Evolutionary conservation across 148 eudicot species (phyloP).

Genomic region (Mesembryanthemum crystallinum): DNA sequence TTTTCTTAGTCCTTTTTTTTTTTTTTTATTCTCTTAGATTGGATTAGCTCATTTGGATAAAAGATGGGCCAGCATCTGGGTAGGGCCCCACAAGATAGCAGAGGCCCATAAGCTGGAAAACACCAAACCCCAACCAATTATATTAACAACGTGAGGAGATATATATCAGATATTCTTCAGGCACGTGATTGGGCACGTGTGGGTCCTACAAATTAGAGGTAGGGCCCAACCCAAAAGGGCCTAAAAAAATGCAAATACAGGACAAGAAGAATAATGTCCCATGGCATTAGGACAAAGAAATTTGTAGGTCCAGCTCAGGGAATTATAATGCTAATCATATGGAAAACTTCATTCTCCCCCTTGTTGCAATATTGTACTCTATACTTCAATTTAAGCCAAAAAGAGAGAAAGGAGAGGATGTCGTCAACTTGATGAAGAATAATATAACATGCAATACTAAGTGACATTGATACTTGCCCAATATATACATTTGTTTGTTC

Average conservation of each 20-base stretch:
- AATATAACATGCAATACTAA: background rate
- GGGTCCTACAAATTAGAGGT: conserved; percentile 27
- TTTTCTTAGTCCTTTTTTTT: background rate
- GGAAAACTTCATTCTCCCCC: too few species aligned
- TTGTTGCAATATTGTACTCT: too few species aligned
- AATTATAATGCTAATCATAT: conserved; percentile 1
- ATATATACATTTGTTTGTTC: too few species aligned
- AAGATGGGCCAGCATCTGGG: conserved; percentile 13
- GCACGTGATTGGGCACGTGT: conserved; percentile 50
- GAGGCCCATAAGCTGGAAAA: conserved; percentile 19
- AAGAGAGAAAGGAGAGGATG: background rate
- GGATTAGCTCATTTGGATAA: conserved; percentile 23
- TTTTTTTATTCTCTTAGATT: background rate
- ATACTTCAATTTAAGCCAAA: background rate
- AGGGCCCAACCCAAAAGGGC: background rate
- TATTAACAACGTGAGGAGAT: conserved; percentile 11
- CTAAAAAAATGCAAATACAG: background rate
- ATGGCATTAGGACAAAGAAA: conserved; percentile 31
- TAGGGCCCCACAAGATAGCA: conserved; percentile 29
- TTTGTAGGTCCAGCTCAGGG: conserved; percentile 18
- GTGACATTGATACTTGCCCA: too few species aligned
- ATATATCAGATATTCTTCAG: conserved; percentile 19
- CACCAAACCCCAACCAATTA: conserved; percentile 5
- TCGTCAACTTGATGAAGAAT: background rate
- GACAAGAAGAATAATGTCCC: conserved; percentile 28